Percentiles rank a stretch among this genome's conserved stretches.
Conservation (phyloP, 2,329 filamentous ascomycete genomes). For the Paecilomyces dactylethromorphus region DNA sequence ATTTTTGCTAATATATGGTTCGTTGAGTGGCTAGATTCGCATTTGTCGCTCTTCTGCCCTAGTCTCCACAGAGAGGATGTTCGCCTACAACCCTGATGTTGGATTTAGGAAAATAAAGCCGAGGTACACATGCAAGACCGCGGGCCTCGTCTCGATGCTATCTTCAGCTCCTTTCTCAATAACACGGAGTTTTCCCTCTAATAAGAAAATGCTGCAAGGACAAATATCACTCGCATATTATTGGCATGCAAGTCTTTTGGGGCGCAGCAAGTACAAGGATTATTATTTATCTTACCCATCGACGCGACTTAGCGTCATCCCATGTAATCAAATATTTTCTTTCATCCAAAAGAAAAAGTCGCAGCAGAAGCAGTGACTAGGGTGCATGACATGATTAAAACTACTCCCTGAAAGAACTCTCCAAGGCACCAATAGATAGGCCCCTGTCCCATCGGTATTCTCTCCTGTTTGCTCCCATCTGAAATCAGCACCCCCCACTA, state of each 20-base stretch:
- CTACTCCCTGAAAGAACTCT: background rate
- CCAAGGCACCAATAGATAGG: background rate
- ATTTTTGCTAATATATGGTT: too few species aligned
- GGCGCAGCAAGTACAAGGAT: background rate
- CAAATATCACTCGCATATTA: background rate
- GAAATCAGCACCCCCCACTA: background rate
- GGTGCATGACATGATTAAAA: background rate
- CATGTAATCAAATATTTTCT: background rate
- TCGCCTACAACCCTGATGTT: too few species aligned
- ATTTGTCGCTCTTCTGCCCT: too few species aligned
- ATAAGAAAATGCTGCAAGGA: background rate
- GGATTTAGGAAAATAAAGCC: too few species aligned
- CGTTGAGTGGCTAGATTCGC: too few species aligned
- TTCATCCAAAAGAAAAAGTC: background rate
- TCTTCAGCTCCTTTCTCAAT: background rate
- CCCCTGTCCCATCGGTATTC: background rate
- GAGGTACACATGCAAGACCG: too few species aligned
- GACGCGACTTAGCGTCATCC: background rate
- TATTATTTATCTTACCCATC: background rate
- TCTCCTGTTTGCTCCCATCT: background rate
- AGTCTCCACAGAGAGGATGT: too few species aligned
- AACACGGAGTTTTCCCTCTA: background rate
- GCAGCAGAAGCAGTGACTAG: background rate
- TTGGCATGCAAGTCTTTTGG: background rate
- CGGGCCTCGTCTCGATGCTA: background rate